phyloP scores from a whole-genome alignment of 768 basidiomycete species.

The Macrolepiota fuliginosa region DNA sequence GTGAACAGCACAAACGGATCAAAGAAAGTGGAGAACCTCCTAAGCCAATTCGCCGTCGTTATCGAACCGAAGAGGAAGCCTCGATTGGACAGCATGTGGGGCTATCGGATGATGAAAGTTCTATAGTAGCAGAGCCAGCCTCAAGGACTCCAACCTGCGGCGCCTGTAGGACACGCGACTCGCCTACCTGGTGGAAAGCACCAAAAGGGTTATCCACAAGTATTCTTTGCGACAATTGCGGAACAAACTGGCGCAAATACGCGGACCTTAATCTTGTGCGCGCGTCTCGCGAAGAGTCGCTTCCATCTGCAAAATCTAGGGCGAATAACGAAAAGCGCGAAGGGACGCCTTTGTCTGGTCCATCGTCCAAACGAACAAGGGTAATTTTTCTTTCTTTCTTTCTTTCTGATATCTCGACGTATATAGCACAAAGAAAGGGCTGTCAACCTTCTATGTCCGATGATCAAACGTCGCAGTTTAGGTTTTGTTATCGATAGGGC shows the following conservation, averaged over 20 bases:
- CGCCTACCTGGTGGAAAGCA: slow-evolving; percentile 86
- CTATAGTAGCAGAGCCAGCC: slow-evolving; percentile 53
- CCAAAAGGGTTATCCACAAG: slow-evolving; percentile 79
- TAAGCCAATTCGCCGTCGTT: slow-evolving; percentile 34
- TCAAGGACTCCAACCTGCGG: slow-evolving; percentile 67
- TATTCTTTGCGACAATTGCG: slow-evolving; percentile 84
- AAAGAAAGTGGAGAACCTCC: slow-evolving; percentile 35
- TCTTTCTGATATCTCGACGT: neutral
- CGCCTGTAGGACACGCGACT: slow-evolving; percentile 81
- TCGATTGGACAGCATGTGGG: slow-evolving; percentile 46
- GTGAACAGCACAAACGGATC: slow-evolving; percentile 62
- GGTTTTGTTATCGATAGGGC: neutral
- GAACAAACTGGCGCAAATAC: slow-evolving; percentile 90
- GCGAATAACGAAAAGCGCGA: slow-evolving; percentile 55
- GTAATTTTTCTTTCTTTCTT: slow-evolving; percentile 26
- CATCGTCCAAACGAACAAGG: slow-evolving; percentile 43
- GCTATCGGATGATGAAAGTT: slow-evolving; percentile 72
- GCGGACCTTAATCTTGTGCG: slow-evolving; percentile 76
- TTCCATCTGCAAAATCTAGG: slow-evolving; percentile 50
- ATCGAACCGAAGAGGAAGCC: slow-evolving; percentile 36
- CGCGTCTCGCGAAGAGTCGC: slow-evolving; percentile 64
- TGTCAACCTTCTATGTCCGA: neutral
- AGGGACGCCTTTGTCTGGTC: slow-evolving; percentile 50
- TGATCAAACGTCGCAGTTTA: neutral
- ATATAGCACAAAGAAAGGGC: neutral